These are phyloP conservation scores for Corylus heterophylla DNA, from an alignment of 306 rosid genomes.

Conservation along the genomic window DNA sequence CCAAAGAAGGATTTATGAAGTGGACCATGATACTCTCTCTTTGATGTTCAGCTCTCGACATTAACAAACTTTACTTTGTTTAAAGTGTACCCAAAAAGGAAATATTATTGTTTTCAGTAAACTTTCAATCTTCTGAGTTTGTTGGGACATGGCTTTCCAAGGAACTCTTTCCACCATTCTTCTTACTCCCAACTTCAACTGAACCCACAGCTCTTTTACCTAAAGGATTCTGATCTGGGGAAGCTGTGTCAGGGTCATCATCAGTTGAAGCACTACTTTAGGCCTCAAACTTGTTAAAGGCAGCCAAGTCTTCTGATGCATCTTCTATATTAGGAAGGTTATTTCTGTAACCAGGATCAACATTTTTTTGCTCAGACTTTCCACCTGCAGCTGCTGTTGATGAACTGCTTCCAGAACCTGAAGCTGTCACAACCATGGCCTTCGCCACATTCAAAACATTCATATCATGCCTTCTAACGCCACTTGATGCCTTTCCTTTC, in stretches of 20 bases:
- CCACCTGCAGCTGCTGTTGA: background rate
- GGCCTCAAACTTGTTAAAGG: background rate
- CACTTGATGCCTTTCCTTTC: too few relatives aligned
- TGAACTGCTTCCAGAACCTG: too few relatives aligned
- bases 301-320: background rate
- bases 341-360: background rate
- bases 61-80: background rate
- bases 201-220: background rate
- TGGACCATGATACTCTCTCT: slow-evolving; percentile 2
- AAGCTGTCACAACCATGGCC: too few relatives aligned
- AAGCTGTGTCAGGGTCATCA: background rate
- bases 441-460: too few relatives aligned
- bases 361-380: background rate
- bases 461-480: too few relatives aligned
- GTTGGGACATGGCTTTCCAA: background rate
- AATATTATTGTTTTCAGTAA: too few relatives aligned
- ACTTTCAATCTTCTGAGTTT: background rate
- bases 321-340: background rate
- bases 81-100: background rate
- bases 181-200: background rate
- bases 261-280: background rate
- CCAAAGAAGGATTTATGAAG: slow-evolving; percentile 4
- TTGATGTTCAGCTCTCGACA: background rate
- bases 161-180: background rate
- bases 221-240: background rate